Conservation (phyloP, 345 rosid species). For the Theobroma cacao region DNA sequence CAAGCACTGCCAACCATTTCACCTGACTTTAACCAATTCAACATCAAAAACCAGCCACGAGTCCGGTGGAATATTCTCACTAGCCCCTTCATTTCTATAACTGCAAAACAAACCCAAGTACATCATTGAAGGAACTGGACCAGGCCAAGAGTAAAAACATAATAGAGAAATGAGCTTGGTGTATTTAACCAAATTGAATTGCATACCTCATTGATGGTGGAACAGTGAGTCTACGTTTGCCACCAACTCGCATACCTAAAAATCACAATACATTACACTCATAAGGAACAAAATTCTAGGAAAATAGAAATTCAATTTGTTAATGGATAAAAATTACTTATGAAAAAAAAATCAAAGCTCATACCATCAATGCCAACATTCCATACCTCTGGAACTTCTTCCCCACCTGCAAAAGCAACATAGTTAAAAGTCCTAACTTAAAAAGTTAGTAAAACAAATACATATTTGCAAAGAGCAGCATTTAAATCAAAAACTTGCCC, state of each 20-base stretch:
- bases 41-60: slow-evolving; percentile 74
- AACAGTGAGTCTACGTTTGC: slow-evolving; percentile 68
- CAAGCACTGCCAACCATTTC: neutral
- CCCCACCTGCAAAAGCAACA: slow-evolving; percentile 31
- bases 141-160: neutral
- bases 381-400: slow-evolving; percentile 42
- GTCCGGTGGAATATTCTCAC: slow-evolving; percentile 59
- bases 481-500: neutral
- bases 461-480: neutral
- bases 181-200: neutral
- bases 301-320: neutral
- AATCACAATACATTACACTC: neutral
- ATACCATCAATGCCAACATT: slow-evolving; percentile 64
- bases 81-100: slow-evolving; percentile 38
- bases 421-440: neutral
- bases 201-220: slow-evolving; percentile 84
- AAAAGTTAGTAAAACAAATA: neutral
- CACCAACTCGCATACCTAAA: slow-evolving; percentile 85
- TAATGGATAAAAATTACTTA: neutral
- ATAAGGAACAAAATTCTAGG: neutral
- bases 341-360: neutral
- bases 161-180: neutral
- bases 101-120: slow-evolving; percentile 31
- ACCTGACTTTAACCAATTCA: slow-evolving; percentile 55
- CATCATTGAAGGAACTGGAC: neutral